Base-by-base conservation (phyloP, 345 rosid species). In the Aquilaria sinensis region DNA sequence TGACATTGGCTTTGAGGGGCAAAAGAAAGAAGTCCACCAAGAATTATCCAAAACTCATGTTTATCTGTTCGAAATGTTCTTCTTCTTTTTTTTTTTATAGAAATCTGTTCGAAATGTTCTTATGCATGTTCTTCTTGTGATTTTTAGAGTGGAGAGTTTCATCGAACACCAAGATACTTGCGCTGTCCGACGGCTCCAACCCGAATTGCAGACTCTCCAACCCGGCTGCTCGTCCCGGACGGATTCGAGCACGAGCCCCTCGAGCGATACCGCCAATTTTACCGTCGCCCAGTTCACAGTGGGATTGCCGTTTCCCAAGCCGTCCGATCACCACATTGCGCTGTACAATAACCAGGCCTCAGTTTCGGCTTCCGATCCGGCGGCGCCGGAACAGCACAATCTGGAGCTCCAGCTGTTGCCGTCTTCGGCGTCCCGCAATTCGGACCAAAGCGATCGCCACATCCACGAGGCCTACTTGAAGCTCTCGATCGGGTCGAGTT, bases 81-180 rank as follows among this genome's bases (percentile, higher is more conserved):
- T 16, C 0, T 16, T 16, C 0, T 16, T 0, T 16, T 0, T 16
- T 16, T 16, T 16, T 16, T 16, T 0, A 16, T 16, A 16, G 23
- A 16, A 16, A 16, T 16, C 23, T 16, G 23, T 64, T 31, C 55
- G 65, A 68, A 55, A 61, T 31, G 61, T 69, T 61, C 64, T 9
- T 30, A 9, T 53, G 64, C 57, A 67, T 46, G 23, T 23, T 37
- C 52, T 49, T 10, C 63, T 58, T 41, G 31, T 54, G 15, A 71
- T 63, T 45, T 23, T 23, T 23, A 89, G 94, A 79, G 94, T 87
- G 43, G 94, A 89, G 80, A 89, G 92, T 76, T 89, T 87, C 70
- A 89, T 89, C 9, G 96, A 89, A 49, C 96, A 90, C 64, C 96
- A 90, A 76, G 96, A 90, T 68, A 80, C 70, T 45, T 90, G 96